Evolutionary conservation across 75 land plant genomes (phyloP), one percentile per base, ranked within the genome.

Genomic region (Selaginella tamariscina): DNA sequence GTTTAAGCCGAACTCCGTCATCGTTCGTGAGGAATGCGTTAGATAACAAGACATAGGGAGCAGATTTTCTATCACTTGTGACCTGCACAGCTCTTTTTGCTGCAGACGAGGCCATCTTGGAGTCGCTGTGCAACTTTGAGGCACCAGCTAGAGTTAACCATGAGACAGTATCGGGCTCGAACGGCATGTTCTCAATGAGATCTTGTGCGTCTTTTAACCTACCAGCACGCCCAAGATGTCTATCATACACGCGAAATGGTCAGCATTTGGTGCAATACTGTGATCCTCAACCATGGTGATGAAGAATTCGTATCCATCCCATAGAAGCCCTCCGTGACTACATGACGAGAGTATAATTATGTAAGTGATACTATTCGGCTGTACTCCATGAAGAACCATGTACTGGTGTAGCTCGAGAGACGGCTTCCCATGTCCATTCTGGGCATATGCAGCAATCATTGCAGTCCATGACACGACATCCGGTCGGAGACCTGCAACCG

Each of bases 221-320:
- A 22, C 82, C 82, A 26, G 79, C 70, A 1, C 82, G 39, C 26
- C 76, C 67, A 27, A 65, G 18, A 77, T 67, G 56, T 74, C 81
- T 67, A 78, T 71, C 56, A 78, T 78, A 32, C 77, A 73, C 22
- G 72, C 73, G 55, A 75, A 70, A 68, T 77, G 82, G 64, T 77
- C 66, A 56, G 77, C 70, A 24, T 29, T 27, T 0, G 82, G 82
- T 65, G 29, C 21, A 1, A 81, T 63, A 9, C 75, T 63, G 54
- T 73, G 78, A n/a, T 73, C 75, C 23, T 22, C 69, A 20, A 23
- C 56, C 82, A 81, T 81, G 32, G 69, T 32, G 1, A 33, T 24
- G 31, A 81, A 77, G 29, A 72, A 72, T 18, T 32, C 22, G 23
- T 70, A 32, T 0, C 76, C 82, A 23, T 73, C 56, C 9, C 66